These are phyloP conservation scores for Syncephalastrum contaminatum DNA, from an alignment of 371 early-diverging fungal species.

Conservation along the genomic window DNA sequence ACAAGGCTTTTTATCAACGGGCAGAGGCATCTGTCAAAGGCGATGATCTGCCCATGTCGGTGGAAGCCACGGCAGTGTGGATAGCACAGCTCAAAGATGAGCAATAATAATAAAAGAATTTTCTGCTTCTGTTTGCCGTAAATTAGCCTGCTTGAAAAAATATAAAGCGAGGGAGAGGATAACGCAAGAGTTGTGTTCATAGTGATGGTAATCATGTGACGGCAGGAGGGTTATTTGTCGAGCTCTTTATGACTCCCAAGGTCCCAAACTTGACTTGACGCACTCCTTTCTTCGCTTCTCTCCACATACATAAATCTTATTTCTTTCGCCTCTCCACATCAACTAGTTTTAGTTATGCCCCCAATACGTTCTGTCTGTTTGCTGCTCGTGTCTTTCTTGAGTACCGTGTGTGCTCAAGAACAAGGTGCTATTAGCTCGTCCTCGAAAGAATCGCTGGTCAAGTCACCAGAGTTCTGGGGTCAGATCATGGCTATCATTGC, in stretches of 20 bases:
- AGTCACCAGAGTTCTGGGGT: slow-evolving; percentile 36
- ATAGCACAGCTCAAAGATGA: slow-evolving; percentile 14
- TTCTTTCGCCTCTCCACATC: no score
- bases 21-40: slow-evolving; percentile 1
- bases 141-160: neutral
- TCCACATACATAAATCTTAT: no score
- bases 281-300: no score
- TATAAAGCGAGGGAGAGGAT: neutral
- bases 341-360: no score
- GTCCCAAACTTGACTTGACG: no score
- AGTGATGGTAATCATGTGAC: neutral
- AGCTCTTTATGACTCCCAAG: no score
- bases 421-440: no score
- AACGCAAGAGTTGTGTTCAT: neutral
- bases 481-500: slow-evolving; percentile 41
- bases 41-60: slow-evolving; percentile 8
- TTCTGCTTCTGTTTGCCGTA: no score
- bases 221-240: neutral
- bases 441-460: no score
- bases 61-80: slow-evolving; percentile 17
- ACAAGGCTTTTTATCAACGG: slow-evolving; percentile 56
- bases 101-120: neutral
- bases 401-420: no score
- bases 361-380: no score
- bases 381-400: no score